Evolutionary conservation across 768 basidiomycete species (phyloP).

Genomic region (Boletus sp.): DNA sequence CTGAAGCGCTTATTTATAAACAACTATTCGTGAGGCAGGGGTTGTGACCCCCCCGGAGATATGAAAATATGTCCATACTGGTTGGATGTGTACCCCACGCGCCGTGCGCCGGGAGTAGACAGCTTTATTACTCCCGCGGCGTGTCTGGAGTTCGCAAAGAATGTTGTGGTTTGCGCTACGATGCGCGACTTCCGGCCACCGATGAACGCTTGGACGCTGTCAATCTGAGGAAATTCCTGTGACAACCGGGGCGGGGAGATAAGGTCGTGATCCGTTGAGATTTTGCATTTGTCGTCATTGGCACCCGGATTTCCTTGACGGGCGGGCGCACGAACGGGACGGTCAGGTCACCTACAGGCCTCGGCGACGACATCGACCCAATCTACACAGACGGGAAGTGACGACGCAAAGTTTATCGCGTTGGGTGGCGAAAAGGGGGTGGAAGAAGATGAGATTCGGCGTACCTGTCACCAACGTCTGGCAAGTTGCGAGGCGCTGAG

Average conservation of each 20-base stretch:
- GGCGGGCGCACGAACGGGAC: neutral
- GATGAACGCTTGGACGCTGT: constrained; percentile 8
- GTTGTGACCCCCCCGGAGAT: constrained; percentile 3
- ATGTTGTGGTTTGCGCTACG: constrained; percentile 7
- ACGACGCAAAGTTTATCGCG: constrained; percentile 8
- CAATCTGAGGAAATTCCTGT: constrained; percentile 5
- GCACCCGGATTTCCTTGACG: constrained; percentile 8
- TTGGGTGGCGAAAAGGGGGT: constrained; percentile 28
- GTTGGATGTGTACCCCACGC: neutral
- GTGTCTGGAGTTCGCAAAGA: constrained; percentile 20
- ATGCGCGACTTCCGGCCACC: constrained; percentile 18
- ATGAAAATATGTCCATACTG: neutral
- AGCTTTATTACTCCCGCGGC: constrained; percentile 27
- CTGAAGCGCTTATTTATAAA: neutral
- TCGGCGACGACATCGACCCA: constrained; percentile 14
- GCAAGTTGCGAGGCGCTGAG: constrained; percentile 4
- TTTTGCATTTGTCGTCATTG: constrained; percentile 3
- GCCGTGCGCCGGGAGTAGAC: no score
- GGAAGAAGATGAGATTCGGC: constrained; percentile 21
- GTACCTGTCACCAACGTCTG: constrained; percentile 13
- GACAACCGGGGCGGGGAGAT: constrained; percentile 24
- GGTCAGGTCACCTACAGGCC: neutral
- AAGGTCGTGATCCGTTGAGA: constrained; percentile 32
- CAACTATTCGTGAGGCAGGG: neutral
- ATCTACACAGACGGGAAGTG: constrained; percentile 12